A percentile compares a stretch with the other conserved stretches of the same genome.
These are phyloP conservation scores for Saccharomycodes ludwigii DNA, from an alignment of 805 yeast species.

Conservation along the genomic window DNA sequence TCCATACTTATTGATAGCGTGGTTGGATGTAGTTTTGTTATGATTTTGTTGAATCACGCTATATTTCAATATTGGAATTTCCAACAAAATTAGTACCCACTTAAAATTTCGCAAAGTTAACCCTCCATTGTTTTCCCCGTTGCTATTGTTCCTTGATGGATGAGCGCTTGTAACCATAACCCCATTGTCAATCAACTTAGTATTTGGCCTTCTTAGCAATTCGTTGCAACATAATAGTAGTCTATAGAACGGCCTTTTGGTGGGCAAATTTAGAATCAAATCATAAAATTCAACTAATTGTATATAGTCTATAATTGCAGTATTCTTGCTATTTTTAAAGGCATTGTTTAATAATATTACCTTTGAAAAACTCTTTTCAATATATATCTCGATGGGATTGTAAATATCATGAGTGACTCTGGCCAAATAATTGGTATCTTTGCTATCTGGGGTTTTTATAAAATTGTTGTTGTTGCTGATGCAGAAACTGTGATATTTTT, in stretches of 20 bases:
- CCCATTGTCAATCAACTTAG: constrained; percentile 19
- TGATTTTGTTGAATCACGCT: constrained; percentile 27
- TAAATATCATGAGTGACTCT: constrained; percentile 24
- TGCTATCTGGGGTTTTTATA: constrained; percentile 4
- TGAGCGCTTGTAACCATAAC: too few relatives aligned
- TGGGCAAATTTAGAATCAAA: constrained; percentile 38
- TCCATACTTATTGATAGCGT: too few relatives aligned
- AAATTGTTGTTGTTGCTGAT: too few relatives aligned
- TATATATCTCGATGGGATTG: constrained; percentile 37
- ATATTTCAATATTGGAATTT: constrained; percentile 49
- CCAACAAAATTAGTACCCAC: constrained; percentile 56
- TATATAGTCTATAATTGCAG: constrained; percentile 31
- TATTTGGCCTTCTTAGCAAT: constrained; percentile 39
- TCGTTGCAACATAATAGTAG: constrained; percentile 40
- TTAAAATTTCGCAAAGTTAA: constrained; percentile 21
- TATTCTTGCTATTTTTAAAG: constrained; percentile 26
- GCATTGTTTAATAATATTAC: constrained; percentile 39
- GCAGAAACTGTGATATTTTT: too few relatives aligned
- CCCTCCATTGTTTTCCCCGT: constrained; percentile 21
- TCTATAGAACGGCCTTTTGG: constrained; percentile 45
- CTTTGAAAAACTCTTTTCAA: constrained; percentile 37
- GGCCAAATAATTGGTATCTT: too few relatives aligned
- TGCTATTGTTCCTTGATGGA: too few relatives aligned
- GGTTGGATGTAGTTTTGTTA: too few relatives aligned
- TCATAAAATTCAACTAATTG: constrained; percentile 37